Evolutionary conservation across 768 basidiomycete species (phyloP), one percentile per base, ranked within the genome.

Genomic region (Tubosaeta brunneosetosa): DNA sequence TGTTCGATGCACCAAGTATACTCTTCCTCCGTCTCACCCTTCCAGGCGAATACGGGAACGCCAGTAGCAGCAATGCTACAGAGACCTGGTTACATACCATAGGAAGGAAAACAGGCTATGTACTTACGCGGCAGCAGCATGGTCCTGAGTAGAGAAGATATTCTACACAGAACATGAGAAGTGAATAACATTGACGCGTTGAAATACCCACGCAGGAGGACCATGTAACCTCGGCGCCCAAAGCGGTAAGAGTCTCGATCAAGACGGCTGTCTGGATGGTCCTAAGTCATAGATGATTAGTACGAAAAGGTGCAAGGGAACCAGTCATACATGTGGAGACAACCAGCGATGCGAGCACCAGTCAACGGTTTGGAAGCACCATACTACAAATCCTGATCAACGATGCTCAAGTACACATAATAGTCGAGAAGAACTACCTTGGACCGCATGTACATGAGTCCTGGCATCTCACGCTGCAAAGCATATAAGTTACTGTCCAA

Each of bases 141-240:
- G 97, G 71, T 99, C 97, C 75, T 99, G 97, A 47, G 97, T 99
- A 46, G 97, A 98, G 78, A 95, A 99, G 71, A 99, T 99, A 78
- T 99, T 97, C 91, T 93, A 56, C 33, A 65, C 29, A 34, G 41
- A 41, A 50, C 8, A 17, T 54, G 25, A 61, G 36, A 10, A 11
- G 9, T 13, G 25, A 43, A 50, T 40, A 37, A 11, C 22, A 17
- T 17, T 29, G 22, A 33, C 41, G 42, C 11, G 10, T 13, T 16
- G 2, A 41, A 10, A 55, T 33, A 78, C 88, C 41, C 71, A 92
- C 91, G 73, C 94, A 97, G 61, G 94, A 97, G 25, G 97, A 98
- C 97, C 97, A 99, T 61, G 95, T 83, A 50, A 99, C 95, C 69
- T 97, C 88, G 55, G 97, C 97, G 66, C 97, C 97, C 63, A 99